Percentiles rank a stretch among this genome's conserved stretches.
These are phyloP conservation scores for Calonectria hongkongensis DNA, from an alignment of 2,329 filamentous ascomycete species.

Conservation along the genomic window DNA sequence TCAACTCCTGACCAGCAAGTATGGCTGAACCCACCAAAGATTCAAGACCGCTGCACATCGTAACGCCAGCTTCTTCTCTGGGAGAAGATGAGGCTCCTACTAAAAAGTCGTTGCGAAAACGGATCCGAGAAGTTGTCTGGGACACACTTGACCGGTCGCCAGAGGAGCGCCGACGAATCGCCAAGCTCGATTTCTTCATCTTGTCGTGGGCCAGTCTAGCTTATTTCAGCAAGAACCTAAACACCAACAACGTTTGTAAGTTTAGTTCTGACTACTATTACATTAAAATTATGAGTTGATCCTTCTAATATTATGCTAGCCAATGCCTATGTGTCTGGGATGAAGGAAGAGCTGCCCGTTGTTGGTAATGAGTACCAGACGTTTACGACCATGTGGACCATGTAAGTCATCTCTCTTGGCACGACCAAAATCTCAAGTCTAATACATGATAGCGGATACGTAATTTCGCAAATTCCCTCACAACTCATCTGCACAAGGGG, in stretches of 20 bases:
- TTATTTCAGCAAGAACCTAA: constrained; percentile 17
- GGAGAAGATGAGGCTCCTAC: background rate
- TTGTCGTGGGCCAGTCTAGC: constrained; percentile 9
- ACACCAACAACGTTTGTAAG: constrained; percentile 25
- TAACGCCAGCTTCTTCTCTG: background rate
- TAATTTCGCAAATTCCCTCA: constrained; percentile 9
- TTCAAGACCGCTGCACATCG: background rate
- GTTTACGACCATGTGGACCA: constrained; percentile 22
- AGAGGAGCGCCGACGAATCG: constrained; percentile 18
- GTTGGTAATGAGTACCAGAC: constrained; percentile 18
- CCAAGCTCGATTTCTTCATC: constrained; percentile 21
- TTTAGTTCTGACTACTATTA: background rate
- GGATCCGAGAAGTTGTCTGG: background rate
- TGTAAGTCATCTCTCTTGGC: background rate
- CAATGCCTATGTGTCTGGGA: constrained; percentile 12
- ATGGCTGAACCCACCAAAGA: constrained; percentile 1
- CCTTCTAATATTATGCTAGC: background rate
- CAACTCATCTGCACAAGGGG: constrained; percentile 17
- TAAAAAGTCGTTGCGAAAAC: constrained; percentile 1
- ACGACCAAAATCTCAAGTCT: background rate
- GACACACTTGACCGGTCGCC: constrained; percentile 7
- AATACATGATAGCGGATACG: background rate
- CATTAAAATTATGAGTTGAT: no score
- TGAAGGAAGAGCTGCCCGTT: constrained; percentile 17
- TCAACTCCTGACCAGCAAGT: no score